phyloP scores from a whole-genome alignment of 768 basidiomycete genomes.

The Phallus indusiatus region DNA sequence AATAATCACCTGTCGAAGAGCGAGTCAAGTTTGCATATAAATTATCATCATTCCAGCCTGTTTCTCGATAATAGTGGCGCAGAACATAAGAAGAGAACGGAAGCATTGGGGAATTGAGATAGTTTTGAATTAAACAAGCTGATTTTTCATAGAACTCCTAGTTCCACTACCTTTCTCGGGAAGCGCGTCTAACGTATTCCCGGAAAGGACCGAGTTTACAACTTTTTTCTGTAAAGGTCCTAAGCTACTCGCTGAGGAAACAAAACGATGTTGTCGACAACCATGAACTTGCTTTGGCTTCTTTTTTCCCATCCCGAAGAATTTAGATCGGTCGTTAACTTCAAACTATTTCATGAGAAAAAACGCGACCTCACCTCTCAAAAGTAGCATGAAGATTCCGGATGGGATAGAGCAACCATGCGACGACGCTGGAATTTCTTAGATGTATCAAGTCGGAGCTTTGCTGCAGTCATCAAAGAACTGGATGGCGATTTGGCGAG shows the following conservation, averaged over 20 bases:
- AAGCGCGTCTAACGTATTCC: too few species aligned
- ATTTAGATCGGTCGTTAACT: conserved; percentile 75
- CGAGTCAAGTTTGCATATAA: conserved; percentile 84
- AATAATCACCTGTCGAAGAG: conserved; percentile 65
- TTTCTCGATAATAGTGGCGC: conserved; percentile 82
- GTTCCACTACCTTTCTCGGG: too few species aligned
- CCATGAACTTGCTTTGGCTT: conserved; percentile 52
- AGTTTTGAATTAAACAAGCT: too few species aligned
- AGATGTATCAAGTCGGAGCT: conserved; percentile 83
- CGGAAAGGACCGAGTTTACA: too few species aligned
- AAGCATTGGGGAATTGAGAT: conserved; percentile 44
- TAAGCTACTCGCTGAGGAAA: too few species aligned
- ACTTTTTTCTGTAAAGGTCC: too few species aligned
- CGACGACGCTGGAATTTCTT: conserved; percentile 82
- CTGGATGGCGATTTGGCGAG: conserved; percentile 91
- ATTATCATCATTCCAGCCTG: conserved; percentile 96
- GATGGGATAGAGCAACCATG: conserved; percentile 85
- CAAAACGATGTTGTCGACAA: conserved; percentile 35
- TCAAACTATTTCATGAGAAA: conserved; percentile 70
- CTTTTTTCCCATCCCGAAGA: conserved; percentile 75
- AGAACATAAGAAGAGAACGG: conserved; percentile 84
- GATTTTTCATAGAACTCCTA: too few species aligned
- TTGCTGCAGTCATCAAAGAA: conserved; percentile 90
- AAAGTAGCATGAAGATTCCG: conserved; percentile 67
- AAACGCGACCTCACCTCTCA: conserved; percentile 74